These are phyloP conservation scores for Phytopythium aichiense DNA, from an alignment of 352 stramenopile species.

Conservation along the genomic window DNA sequence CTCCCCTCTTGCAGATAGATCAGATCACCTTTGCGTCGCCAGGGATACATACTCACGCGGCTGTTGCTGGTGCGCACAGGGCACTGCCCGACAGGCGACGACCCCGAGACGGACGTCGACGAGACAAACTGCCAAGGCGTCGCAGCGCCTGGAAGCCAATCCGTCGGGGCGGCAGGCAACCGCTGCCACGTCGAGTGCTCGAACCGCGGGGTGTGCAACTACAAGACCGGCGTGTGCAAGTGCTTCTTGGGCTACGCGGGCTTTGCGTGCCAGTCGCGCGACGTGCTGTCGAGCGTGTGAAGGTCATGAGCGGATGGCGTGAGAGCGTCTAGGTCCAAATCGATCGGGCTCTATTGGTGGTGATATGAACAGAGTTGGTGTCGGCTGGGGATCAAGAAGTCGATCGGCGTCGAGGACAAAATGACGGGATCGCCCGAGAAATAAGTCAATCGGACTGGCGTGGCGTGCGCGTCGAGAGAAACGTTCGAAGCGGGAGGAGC, in stretches of 20 bases:
- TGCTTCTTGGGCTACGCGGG: conserved; percentile 85
- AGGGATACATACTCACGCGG: neutral
- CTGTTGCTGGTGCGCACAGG: conserved; percentile 19
- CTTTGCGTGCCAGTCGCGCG: conserved; percentile 48
- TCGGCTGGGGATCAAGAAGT: neutral
- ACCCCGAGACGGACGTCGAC: conserved; percentile 59
- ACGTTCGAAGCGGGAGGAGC: neutral
- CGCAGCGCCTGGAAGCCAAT: conserved; percentile 30
- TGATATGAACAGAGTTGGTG: neutral
- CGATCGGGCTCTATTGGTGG: conserved; percentile 3
- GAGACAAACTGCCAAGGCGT: conserved; percentile 75
- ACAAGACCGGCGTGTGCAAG: conserved; percentile 71
- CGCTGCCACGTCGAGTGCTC: conserved; percentile 91
- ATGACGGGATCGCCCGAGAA: neutral
- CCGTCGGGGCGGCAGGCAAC: conserved; percentile 61
- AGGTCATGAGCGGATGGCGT: neutral
- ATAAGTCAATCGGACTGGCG: conserved; percentile 2
- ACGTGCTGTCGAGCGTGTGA: conserved; percentile 19
- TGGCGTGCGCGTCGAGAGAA: neutral
- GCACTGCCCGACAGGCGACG: conserved; percentile 80
- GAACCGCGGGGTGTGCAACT: conserved; percentile 90
- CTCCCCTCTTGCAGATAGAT: neutral
- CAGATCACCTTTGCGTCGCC: neutral
- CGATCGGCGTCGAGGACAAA: conserved; percentile 4
- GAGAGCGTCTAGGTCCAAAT: neutral